phyloP scores from a whole-genome alignment of 495 filamentous ascomycete genomes.

The Hyaloscypha finlandica region DNA sequence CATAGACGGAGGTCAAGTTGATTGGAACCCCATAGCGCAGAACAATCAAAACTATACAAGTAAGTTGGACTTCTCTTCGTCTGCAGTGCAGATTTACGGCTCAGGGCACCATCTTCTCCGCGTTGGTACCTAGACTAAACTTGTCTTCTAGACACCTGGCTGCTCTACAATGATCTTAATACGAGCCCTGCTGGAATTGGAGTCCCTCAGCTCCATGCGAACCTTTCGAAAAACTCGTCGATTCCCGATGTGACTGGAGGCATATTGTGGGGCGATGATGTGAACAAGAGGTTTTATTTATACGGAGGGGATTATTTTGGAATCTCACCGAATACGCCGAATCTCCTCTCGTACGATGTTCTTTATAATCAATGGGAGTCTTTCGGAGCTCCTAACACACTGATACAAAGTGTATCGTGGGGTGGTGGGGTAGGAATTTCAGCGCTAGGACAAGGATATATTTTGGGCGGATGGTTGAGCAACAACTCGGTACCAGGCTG shows the following conservation, averaged over 20 bases:
- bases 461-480: constrained; percentile 52
- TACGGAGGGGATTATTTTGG: constrained; percentile 52
- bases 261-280: constrained; percentile 50
- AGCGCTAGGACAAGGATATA: constrained; percentile 41
- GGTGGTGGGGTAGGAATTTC: constrained; percentile 28
- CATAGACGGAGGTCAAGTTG: constrained; percentile 55
- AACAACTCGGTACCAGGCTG: constrained; percentile 46
- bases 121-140: neutral
- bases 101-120: no score
- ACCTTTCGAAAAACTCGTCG: constrained; percentile 49
- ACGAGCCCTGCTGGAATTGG: constrained; percentile 34
- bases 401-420: constrained; percentile 26
- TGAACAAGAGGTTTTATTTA: constrained; percentile 55
- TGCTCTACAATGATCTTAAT: constrained; percentile 44
- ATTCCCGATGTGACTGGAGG: constrained; percentile 49
- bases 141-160: constrained; percentile 15
- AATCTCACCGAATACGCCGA: constrained; percentile 38
- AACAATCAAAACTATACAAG: constrained; percentile 51
- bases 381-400: constrained; percentile 29
- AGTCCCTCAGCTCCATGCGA: constrained; percentile 52
- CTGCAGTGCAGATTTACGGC: neutral
- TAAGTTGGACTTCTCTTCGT: constrained; percentile 32
- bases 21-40: constrained; percentile 45
- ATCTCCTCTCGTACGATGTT: constrained; percentile 47
- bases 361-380: constrained; percentile 46